Percentiles rank a stretch among this genome's conserved stretches.
Evolutionary conservation across 192 early-diverging fungal species (phyloP).

Genomic region (Coemansia sp.): DNA sequence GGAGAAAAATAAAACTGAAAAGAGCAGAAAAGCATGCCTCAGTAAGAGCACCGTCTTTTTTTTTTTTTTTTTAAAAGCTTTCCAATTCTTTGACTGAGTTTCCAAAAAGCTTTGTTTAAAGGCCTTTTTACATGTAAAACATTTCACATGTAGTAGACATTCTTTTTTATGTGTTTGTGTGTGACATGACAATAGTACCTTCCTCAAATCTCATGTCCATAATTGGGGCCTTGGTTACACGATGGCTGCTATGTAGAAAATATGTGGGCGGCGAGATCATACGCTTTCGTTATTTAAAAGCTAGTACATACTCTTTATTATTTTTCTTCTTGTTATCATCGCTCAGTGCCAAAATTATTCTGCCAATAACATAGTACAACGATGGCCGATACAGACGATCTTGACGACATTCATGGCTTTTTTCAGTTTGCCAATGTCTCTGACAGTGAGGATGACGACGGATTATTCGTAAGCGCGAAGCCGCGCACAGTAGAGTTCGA

Average conservation of each 20-base stretch:
- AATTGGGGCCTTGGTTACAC: too few relatives aligned
- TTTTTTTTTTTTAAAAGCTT: background rate
- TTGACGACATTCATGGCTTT: constrained; percentile 52
- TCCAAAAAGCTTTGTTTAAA: background rate
- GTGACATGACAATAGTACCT: background rate
- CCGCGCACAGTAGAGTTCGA: constrained; percentile 33
- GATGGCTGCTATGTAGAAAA: too few relatives aligned
- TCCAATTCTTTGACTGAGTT: background rate
- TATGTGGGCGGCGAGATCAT: too few relatives aligned
- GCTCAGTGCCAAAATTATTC: background rate
- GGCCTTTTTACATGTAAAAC: too few relatives aligned
- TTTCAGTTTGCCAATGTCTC: constrained; percentile 49
- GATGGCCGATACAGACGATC: constrained; percentile 13
- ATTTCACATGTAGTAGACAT: too few relatives aligned
- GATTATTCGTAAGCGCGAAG: constrained; percentile 34
- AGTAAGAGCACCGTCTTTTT: background rate
- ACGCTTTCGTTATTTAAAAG: too few relatives aligned
- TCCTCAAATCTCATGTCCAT: too few relatives aligned
- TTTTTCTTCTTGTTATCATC: background rate
- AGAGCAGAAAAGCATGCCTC: background rate
- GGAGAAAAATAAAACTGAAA: background rate
- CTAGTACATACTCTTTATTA: too few relatives aligned
- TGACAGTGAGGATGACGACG: constrained; percentile 43
- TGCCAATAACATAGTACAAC: background rate
- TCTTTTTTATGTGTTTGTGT: too few relatives aligned